Evolutionary conservation across 306 rosid species (phyloP).

Genomic region (Biancaea sappan): DNA sequence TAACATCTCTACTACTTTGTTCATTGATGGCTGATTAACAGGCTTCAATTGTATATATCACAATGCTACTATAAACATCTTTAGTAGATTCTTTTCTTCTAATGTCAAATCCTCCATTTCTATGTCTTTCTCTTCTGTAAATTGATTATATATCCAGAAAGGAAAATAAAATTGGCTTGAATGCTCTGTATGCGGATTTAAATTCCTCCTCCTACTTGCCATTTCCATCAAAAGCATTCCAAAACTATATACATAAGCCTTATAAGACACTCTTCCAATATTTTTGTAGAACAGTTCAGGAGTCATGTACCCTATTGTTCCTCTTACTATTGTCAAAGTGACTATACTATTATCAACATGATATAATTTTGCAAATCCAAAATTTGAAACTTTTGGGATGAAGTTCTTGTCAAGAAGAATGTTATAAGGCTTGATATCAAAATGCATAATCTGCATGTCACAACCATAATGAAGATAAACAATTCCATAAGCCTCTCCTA

Average conservation of each 20-base stretch:
- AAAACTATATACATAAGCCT: background rate
- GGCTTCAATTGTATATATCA: background rate
- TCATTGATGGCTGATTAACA: background rate
- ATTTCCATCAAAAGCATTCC: background rate
- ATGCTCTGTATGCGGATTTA: background rate
- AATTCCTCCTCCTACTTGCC: background rate
- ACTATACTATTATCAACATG: background rate
- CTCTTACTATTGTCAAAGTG: background rate
- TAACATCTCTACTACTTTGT: background rate
- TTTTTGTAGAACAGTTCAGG: background rate
- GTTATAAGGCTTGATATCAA: background rate
- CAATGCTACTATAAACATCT: background rate
- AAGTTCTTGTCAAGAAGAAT: background rate
- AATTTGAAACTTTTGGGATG: background rate
- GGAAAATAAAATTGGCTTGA: background rate
- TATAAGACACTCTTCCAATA: background rate
- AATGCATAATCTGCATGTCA: background rate
- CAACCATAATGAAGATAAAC: background rate
- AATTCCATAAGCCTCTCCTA: background rate
- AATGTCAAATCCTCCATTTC: background rate
- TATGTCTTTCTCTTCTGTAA: background rate
- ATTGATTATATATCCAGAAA: background rate
- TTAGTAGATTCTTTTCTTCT: background rate
- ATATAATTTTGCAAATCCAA: background rate
- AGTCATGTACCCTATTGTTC: background rate